These are phyloP conservation scores for Candida caryicola DNA, from an alignment of 805 yeast species.

Conservation along the genomic window DNA sequence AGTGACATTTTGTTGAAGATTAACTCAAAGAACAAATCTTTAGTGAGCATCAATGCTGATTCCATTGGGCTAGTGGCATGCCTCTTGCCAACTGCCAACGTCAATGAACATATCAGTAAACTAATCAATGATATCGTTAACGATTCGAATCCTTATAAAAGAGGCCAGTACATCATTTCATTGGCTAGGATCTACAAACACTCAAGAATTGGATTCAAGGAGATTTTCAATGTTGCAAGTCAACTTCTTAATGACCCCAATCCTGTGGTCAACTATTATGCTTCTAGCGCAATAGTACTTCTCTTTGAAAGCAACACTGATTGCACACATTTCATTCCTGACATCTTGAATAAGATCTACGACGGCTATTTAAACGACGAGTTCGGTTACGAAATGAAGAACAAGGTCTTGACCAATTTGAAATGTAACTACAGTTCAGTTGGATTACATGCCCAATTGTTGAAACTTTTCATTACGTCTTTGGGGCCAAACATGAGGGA, in stretches of 20 bases:
- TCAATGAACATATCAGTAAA: constrained; percentile 24
- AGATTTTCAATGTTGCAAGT: constrained; percentile 53
- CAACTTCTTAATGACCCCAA: constrained; percentile 76
- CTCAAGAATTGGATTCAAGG: constrained; percentile 28
- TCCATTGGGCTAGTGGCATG: constrained; percentile 50
- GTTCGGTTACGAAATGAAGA: constrained; percentile 35
- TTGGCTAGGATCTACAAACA: constrained; percentile 29
- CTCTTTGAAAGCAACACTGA: constrained; percentile 56
- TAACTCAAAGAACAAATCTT: constrained; percentile 34
- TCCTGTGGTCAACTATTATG: constrained; percentile 76
- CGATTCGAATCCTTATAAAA: constrained; percentile 58
- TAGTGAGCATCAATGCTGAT: constrained; percentile 51
- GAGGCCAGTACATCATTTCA: constrained; percentile 42
- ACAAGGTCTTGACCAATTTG: constrained; percentile 33
- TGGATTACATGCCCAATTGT: constrained; percentile 20
- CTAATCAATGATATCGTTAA: constrained; percentile 62
- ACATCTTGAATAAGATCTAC: constrained; percentile 32
- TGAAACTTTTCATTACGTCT: constrained; percentile 31
- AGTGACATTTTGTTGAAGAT: constrained; percentile 50
- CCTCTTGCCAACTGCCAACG: constrained; percentile 17
- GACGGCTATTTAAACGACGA: constrained; percentile 32
- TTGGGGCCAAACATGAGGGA: constrained; percentile 39
- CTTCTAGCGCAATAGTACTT: constrained; percentile 56
- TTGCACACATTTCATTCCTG: constrained; percentile 41
- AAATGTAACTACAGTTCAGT: constrained; percentile 31